Evolutionary conservation across 1,139 yeast species (phyloP).

Genomic region (Candida tropicalis): DNA sequence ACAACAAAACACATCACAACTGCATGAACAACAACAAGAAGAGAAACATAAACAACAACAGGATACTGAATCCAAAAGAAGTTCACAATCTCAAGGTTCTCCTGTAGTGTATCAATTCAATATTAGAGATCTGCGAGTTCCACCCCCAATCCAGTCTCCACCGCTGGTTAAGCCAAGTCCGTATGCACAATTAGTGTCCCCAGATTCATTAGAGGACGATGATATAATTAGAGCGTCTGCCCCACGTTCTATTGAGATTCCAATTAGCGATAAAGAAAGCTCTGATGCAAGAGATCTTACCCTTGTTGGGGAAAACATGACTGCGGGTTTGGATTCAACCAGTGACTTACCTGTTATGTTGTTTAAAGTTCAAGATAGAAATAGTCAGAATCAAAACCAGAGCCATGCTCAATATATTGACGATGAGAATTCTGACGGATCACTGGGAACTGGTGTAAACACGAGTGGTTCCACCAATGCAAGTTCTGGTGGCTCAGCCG

Average conservation of each 20-base stretch:
- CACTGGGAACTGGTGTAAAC: background rate
- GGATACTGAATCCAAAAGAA: background rate
- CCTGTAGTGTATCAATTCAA: slow-evolving; percentile 1
- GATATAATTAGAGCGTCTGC: background rate
- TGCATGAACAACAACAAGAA: background rate
- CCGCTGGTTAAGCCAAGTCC: background rate
- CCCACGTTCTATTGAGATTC: slow-evolving; percentile 4
- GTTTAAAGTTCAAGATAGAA: slow-evolving; percentile 32
- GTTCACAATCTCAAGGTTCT: background rate
- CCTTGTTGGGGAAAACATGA: slow-evolving; percentile 18
- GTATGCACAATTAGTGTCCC: background rate
- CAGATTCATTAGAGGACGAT: background rate
- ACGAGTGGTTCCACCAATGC: background rate
- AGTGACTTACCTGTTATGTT: slow-evolving; percentile 33
- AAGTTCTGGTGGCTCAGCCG: background rate
- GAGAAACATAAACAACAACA: slow-evolving; percentile 2
- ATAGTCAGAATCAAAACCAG: slow-evolving; percentile 15
- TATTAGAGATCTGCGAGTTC: slow-evolving; percentile 1
- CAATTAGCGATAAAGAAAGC: slow-evolving; percentile 8
- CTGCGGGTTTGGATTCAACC: slow-evolving; percentile 32
- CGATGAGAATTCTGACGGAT: background rate
- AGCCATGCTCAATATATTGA: background rate
- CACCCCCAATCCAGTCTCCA: slow-evolving; percentile 8
- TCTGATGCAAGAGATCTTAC: background rate
- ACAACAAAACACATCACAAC: background rate